Conservation (phyloP, 371 early-diverging fungal genomes). For the Blakeslea trispora region DNA sequence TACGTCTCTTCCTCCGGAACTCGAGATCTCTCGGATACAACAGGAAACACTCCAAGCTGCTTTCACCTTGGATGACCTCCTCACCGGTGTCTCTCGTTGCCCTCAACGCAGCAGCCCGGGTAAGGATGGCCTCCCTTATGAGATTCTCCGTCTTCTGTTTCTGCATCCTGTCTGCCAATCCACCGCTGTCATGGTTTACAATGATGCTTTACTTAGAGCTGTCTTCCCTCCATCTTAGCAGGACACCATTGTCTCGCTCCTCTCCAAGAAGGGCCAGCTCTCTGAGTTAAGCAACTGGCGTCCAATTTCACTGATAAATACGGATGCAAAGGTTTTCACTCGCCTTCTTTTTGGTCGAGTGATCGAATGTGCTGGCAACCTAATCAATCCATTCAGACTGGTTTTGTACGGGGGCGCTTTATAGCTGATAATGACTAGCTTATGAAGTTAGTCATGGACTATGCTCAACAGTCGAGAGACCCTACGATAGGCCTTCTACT, state of each 20-base stretch:
- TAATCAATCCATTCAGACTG: constrained; percentile 12
- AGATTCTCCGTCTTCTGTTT: constrained; percentile 11
- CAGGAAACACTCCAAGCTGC: not conserved
- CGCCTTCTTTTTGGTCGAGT: constrained; percentile 18
- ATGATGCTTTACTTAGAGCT: constrained; percentile 18
- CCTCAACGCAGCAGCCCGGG: constrained; percentile 18
- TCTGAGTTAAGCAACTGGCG: constrained; percentile 24
- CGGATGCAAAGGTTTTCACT: constrained; percentile 29
- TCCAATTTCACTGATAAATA: constrained; percentile 25
- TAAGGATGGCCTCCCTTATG: constrained; percentile 29
- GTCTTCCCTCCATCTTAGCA: constrained; percentile 26
- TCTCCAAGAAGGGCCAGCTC: constrained; percentile 28
- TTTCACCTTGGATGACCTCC: constrained; percentile 1
- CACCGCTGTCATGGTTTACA: constrained; percentile 12
- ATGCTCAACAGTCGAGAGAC: constrained; percentile 1
- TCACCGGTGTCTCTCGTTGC: not conserved
- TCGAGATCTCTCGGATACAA: not conserved
- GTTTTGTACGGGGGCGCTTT: constrained; percentile 6
- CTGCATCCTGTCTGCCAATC: not conserved
- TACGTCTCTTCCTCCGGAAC: not conserved
- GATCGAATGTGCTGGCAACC: not conserved
- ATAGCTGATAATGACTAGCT: constrained; percentile 13
- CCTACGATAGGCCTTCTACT: constrained; percentile 10
- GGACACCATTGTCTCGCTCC: constrained; percentile 21
- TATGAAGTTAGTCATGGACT: constrained; percentile 1